phyloP scores from a whole-genome alignment of 1,284 basidiomycete genomes.

The Ceratobasidium sp. region DNA sequence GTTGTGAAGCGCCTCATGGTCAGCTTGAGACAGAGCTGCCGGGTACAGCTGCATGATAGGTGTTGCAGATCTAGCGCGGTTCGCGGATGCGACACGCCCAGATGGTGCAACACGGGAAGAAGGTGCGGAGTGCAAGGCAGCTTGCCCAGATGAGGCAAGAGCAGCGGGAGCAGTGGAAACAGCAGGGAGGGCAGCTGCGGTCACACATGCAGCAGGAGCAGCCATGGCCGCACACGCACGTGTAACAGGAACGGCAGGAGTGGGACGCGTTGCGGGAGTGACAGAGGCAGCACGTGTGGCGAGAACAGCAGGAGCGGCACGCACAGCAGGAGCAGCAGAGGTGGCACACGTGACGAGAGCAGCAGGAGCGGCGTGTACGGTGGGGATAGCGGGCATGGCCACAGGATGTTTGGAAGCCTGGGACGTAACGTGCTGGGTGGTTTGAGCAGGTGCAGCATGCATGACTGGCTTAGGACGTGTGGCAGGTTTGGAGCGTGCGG shows the following conservation, averaged over 20 bases:
- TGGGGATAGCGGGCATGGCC: no score
- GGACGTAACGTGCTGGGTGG: no score
- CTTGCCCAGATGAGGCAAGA: no score
- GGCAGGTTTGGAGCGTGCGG: background rate
- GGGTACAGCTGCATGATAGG: background rate
- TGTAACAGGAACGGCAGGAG: no score
- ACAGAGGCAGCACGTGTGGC: background rate
- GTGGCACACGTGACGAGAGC: no score
- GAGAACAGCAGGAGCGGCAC: background rate
- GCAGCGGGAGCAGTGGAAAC: no score
- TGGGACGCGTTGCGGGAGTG: no score
- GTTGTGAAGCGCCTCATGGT: background rate
- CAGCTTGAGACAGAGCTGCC: background rate
- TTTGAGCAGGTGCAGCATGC: background rate
- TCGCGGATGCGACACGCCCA: background rate
- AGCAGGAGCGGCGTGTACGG: no score
- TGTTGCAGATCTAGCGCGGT: no score
- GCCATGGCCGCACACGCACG: no score
- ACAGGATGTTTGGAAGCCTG: background rate
- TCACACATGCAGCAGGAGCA: no score
- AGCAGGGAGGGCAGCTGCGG: no score
- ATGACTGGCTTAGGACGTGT: background rate
- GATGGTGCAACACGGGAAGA: background rate
- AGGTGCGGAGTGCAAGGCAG: background rate
- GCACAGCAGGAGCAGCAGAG: background rate